Conservation (phyloP, 1,284 basidiomycete genomes). For the Sanghuangporus weigelae region DNA sequence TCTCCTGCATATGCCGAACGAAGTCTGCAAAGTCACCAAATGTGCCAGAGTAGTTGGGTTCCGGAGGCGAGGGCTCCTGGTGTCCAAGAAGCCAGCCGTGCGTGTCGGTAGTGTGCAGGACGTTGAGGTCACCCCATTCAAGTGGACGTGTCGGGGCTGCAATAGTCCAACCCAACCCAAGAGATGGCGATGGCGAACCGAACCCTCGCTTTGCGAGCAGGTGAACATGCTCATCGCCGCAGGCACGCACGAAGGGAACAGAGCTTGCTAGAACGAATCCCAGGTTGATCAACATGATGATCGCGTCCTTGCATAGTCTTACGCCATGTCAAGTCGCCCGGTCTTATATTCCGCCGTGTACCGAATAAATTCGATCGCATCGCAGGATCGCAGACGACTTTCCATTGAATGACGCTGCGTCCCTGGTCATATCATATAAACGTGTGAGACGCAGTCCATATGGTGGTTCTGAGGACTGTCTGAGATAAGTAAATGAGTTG, state of each 20-base stretch:
- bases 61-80: constrained; percentile 64
- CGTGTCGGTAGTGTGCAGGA: constrained; percentile 78
- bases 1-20: constrained; percentile 75
- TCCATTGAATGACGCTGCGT: too few species aligned
- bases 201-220: constrained; percentile 27
- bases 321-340: too few species aligned
- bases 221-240: constrained; percentile 33
- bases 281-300: background rate
- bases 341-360: too few species aligned
- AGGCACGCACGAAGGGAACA: background rate
- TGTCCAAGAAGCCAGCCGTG: constrained; percentile 81
- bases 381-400: too few species aligned
- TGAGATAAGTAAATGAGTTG: too few species aligned
- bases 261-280: background rate
- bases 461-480: too few species aligned
- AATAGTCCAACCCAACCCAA: constrained; percentile 31
- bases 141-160: constrained; percentile 56
- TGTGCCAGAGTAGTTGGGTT: constrained; percentile 67
- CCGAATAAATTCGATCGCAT: too few species aligned
- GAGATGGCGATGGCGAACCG: constrained; percentile 29
- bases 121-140: constrained; percentile 74
- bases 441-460: too few species aligned
- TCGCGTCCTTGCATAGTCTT: too few species aligned
- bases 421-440: too few species aligned
- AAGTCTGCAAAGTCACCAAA: constrained; percentile 81